These are phyloP conservation scores for Podila epigama DNA, from an alignment of 192 early-diverging fungal species.

Conservation along the genomic window DNA sequence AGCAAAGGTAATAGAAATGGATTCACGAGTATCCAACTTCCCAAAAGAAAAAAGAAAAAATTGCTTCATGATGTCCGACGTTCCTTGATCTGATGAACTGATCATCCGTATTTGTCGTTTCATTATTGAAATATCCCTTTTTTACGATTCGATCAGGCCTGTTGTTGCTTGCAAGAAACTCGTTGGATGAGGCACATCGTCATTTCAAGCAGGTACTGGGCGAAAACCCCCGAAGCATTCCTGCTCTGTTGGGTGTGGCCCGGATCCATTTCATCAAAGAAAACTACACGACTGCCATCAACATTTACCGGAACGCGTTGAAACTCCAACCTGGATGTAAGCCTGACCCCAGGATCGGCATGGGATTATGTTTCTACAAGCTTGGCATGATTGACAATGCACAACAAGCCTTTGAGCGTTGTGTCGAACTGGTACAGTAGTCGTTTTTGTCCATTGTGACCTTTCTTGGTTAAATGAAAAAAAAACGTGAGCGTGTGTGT, in stretches of 20 bases:
- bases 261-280: slow-evolving; percentile 66
- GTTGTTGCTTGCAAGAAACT: slow-evolving; percentile 58
- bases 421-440: slow-evolving; percentile 65
- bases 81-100: too few relatives aligned
- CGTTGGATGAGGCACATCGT: slow-evolving; percentile 62
- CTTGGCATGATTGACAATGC: slow-evolving; percentile 75
- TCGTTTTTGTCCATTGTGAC: too few relatives aligned
- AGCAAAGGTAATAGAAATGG: slow-evolving; percentile 65
- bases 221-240: slow-evolving; percentile 57
- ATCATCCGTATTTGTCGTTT: too few relatives aligned
- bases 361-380: slow-evolving; percentile 86
- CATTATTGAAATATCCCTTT: too few relatives aligned
- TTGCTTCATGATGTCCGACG: too few relatives aligned
- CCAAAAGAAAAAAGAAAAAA: too few relatives aligned
- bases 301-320: slow-evolving; percentile 79
- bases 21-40: background rate
- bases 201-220: slow-evolving; percentile 59
- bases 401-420: slow-evolving; percentile 72
- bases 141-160: too few relatives aligned
- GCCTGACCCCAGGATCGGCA: slow-evolving; percentile 81
- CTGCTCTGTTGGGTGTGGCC: slow-evolving; percentile 72
- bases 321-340: slow-evolving; percentile 59
- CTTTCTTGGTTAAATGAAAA: too few relatives aligned
- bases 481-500: too few relatives aligned
- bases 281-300: slow-evolving; percentile 74